These are phyloP conservation scores for Wickerhamiella hasegawae DNA, from an alignment of 805 yeast genomes.

Conservation along the genomic window DNA sequence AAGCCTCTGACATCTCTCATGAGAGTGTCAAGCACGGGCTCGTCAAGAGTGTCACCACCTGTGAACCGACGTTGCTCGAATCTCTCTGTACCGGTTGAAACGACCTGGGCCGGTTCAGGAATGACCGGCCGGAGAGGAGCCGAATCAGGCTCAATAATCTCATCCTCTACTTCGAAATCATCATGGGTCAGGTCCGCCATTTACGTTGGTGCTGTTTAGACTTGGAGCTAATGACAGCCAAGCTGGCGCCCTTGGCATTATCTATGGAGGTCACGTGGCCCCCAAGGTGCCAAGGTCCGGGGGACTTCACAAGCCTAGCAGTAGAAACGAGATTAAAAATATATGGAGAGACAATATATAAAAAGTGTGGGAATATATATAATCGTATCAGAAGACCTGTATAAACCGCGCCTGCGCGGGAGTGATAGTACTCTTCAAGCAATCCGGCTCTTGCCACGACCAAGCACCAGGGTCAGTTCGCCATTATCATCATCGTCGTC, in stretches of 20 bases:
- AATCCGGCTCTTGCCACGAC: too few relatives aligned
- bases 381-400: too few relatives aligned
- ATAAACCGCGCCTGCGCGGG: too few relatives aligned
- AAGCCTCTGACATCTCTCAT: slow-evolving; percentile 31
- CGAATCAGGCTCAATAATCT: slow-evolving; percentile 7
- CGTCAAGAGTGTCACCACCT: slow-evolving; percentile 61
- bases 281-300: too few relatives aligned
- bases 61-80: slow-evolving; percentile 36
- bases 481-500: slow-evolving; percentile 14
- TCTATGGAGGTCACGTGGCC: too few relatives aligned
- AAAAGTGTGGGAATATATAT: too few relatives aligned
- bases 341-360: too few relatives aligned
- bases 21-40: slow-evolving; percentile 45
- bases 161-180: slow-evolving; percentile 9
- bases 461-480: slow-evolving; percentile 15
- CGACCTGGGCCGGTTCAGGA: not conserved
- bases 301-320: too few relatives aligned
- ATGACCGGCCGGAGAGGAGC: not conserved
- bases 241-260: too few relatives aligned
- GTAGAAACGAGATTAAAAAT: too few relatives aligned
- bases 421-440: too few relatives aligned
- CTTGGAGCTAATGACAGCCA: not conserved
- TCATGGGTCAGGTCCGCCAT: slow-evolving; percentile 1
- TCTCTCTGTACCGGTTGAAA: slow-evolving; percentile 12
- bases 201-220: too few relatives aligned